These are phyloP conservation scores for Cornus kousa DNA, from an alignment of 148 eudicot species.

Conservation along the genomic window DNA sequence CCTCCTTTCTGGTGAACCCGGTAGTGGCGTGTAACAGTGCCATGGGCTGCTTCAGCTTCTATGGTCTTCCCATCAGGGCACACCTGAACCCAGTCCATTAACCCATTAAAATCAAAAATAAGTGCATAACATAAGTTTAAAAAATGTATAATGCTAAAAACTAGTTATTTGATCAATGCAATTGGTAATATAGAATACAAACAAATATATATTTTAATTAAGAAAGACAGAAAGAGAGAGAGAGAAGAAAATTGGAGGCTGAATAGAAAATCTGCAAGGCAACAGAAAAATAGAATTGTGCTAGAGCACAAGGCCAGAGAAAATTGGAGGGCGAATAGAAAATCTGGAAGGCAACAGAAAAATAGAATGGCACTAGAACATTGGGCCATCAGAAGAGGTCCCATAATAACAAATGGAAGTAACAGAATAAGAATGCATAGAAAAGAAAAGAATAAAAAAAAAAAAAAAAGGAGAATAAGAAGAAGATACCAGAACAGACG, in stretches of 20 bases:
- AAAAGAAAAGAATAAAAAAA: neutral
- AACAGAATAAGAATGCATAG: neutral
- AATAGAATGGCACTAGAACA: neutral
- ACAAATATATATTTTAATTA: neutral
- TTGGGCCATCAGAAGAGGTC: neutral
- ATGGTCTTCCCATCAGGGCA: conserved; percentile 96
- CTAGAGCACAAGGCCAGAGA: no score
- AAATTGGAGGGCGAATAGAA: no score
- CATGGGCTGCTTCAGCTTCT: conserved; percentile 97
- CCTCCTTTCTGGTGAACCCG: conserved; percentile 94
- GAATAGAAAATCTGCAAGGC: neutral
- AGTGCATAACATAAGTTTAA: neutral
- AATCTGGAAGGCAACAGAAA: neutral
- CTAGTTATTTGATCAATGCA: neutral
- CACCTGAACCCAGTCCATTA: conserved; percentile 37
- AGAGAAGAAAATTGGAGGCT: no score
- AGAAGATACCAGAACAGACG: conserved; percentile 70
- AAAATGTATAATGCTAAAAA: neutral
- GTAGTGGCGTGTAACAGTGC: conserved; percentile 89
- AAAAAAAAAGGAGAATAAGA: neutral
- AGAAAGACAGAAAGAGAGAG: neutral
- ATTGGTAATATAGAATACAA: neutral
- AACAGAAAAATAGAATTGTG: no score
- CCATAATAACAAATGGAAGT: neutral
- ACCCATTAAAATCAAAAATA: conserved; percentile 9